These are phyloP conservation scores for Diplodia corticola DNA, from an alignment of 2,329 filamentous ascomycete species.

Conservation along the genomic window DNA sequence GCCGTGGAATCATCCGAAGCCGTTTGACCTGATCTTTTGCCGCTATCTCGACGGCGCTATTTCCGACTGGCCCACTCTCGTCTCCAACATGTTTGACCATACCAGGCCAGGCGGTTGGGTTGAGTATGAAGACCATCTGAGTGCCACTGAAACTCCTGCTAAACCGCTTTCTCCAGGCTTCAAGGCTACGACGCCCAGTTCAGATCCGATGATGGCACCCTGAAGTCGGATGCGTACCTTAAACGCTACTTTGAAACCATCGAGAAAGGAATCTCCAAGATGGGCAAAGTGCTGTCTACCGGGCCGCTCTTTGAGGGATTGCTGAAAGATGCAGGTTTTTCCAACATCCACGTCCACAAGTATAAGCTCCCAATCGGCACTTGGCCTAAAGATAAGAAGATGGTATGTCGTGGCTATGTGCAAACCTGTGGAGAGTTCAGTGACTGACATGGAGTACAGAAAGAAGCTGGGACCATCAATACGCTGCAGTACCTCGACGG, in stretches of 20 bases:
- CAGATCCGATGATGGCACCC: constrained; percentile 40
- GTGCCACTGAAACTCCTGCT: too few relatives aligned
- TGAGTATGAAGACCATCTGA: constrained; percentile 32
- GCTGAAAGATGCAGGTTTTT: constrained; percentile 43
- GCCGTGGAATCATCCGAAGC: constrained; percentile 54
- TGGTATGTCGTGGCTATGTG: constrained; percentile 17
- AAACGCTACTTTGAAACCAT: not conserved
- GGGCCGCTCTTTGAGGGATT: constrained; percentile 40
- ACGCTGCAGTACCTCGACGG: constrained; percentile 45
- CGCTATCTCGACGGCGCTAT: constrained; percentile 54
- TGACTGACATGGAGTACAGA: not conserved
- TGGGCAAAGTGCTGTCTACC: constrained; percentile 26
- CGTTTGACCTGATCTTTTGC: constrained; percentile 60
- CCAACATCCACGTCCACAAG: constrained; percentile 43
- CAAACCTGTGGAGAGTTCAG: not conserved
- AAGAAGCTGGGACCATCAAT: constrained; percentile 32
- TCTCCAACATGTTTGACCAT: constrained; percentile 43
- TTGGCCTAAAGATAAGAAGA: constrained; percentile 30
- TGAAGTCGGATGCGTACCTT: constrained; percentile 22
- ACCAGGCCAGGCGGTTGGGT: constrained; percentile 50
- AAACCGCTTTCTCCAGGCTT: constrained; percentile 26
- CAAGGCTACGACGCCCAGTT: constrained; percentile 48
- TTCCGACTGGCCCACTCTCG: constrained; percentile 54
- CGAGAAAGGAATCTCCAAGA: not conserved
- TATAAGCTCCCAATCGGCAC: constrained; percentile 33